phyloP scores from a whole-genome alignment of 2,329 filamentous ascomycete genomes.

The Teratosphaeriaceae sp. region DNA sequence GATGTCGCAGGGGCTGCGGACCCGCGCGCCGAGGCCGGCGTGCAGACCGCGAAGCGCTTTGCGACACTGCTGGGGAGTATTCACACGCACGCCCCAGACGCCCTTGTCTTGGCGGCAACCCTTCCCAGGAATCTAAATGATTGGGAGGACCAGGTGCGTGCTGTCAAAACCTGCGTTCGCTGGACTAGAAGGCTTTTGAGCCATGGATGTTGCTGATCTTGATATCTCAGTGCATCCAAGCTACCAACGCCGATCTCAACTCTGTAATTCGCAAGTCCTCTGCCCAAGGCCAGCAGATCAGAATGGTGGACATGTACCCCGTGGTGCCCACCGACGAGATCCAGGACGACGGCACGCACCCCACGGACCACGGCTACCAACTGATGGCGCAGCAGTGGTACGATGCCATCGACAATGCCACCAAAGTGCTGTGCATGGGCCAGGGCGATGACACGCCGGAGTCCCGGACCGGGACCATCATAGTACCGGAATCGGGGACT shows the following conservation, averaged over 20 bases:
- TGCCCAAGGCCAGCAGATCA: conserved; percentile 2
- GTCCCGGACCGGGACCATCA: too few species aligned
- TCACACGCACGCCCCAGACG: not conserved
- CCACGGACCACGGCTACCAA: conserved; percentile 6
- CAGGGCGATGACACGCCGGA: too few species aligned
- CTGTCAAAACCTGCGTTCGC: too few species aligned
- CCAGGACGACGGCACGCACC: conserved; percentile 6
- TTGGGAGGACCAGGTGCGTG: not conserved
- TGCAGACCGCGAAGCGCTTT: not conserved
- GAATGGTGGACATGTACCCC: conserved; percentile 2
- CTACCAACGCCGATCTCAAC: not conserved
- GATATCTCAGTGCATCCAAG: not conserved
- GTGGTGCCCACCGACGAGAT: not conserved
- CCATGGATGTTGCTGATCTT: not conserved
- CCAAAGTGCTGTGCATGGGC: not conserved
- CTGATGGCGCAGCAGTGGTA: conserved; percentile 7
- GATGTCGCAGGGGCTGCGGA: not conserved
- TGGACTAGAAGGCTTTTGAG: not conserved
- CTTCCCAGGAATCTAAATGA: conserved; percentile 1
- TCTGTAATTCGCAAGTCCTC: not conserved
- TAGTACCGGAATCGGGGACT: too few species aligned
- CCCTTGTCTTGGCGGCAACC: not conserved
- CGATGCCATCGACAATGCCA: conserved; percentile 3
- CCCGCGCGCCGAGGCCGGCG: not conserved
- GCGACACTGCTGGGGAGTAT: conserved; percentile 1